Evolutionary conservation across 305 asterid genomes (phyloP).

Genomic region (Striga hermonthica): DNA sequence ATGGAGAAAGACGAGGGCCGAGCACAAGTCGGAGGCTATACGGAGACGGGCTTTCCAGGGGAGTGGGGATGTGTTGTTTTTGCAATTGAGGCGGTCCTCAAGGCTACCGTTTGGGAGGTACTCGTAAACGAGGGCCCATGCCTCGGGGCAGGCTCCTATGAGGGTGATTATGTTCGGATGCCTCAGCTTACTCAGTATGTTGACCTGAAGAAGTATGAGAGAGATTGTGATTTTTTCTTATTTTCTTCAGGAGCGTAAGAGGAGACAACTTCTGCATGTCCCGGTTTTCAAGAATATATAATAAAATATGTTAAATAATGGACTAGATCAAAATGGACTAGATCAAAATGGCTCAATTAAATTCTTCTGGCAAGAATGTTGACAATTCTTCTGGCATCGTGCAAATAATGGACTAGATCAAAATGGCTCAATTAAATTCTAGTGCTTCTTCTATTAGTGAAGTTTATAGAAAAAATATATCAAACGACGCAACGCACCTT

Average conservation of each 20-base stretch:
- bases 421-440: too few species aligned
- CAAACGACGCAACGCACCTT: too few species aligned
- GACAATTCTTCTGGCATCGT: too few species aligned
- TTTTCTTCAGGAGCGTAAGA: neutral
- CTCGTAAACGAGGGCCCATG: slow-evolving; percentile 72
- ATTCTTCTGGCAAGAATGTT: too few species aligned
- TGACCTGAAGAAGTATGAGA: slow-evolving; percentile 46
- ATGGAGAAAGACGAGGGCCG: slow-evolving; percentile 81
- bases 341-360: too few species aligned
- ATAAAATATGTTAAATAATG: neutral
- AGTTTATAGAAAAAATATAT: too few species aligned
- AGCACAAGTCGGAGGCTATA: slow-evolving; percentile 83
- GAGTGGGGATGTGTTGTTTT: slow-evolving; percentile 71
- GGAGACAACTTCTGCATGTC: neutral
- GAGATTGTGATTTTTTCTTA: neutral
- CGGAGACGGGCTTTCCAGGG: slow-evolving; percentile 89
- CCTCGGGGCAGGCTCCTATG: slow-evolving; percentile 86
- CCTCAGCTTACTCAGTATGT: slow-evolving; percentile 75
- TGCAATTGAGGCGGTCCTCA: slow-evolving; percentile 84
- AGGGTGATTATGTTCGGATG: slow-evolving; percentile 84
- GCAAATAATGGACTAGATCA: too few species aligned
- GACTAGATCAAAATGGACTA: too few species aligned
- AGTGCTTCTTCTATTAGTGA: too few species aligned
- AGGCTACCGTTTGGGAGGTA: slow-evolving; percentile 88
- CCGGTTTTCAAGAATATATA: neutral